Conservation (phyloP, 352 stramenopile species). For the Aphanomyces euteiches region DNA sequence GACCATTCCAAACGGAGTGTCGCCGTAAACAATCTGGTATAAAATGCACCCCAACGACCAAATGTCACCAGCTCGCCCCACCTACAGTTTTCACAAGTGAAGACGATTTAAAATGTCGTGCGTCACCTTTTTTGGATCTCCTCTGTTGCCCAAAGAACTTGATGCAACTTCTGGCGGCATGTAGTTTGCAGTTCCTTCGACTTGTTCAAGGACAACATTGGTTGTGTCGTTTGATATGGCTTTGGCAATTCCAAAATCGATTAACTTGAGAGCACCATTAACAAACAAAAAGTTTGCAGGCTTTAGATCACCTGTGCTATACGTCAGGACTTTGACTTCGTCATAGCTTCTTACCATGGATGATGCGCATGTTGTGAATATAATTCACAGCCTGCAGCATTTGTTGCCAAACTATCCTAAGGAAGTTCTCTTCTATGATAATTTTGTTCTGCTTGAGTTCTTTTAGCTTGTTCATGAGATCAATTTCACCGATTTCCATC, state of each 20-base stretch:
- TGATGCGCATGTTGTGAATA: slow-evolving; percentile 95
- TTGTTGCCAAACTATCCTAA: slow-evolving; percentile 98
- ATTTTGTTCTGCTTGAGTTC: slow-evolving; percentile 54
- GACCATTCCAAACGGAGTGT: slow-evolving; percentile 92
- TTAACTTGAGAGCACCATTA: slow-evolving; percentile 93
- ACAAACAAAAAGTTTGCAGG: slow-evolving; percentile 97
- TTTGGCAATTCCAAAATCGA: slow-evolving; percentile 98
- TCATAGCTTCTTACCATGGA: slow-evolving; percentile 55
- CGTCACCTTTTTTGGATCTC: slow-evolving; percentile 35
- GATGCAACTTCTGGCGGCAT: slow-evolving; percentile 93
- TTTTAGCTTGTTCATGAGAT: slow-evolving; percentile 92
- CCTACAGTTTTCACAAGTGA: slow-evolving; percentile 38
- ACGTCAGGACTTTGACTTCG: neutral
- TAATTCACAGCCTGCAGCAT: slow-evolving; percentile 97
- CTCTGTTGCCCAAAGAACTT: slow-evolving; percentile 62
- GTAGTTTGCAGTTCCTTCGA: slow-evolving; percentile 96
- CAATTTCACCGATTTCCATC: slow-evolving; percentile 97
- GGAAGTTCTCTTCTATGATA: slow-evolving; percentile 94
- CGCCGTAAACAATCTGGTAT: slow-evolving; percentile 96
- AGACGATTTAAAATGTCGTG: neutral
- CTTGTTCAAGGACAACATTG: slow-evolving; percentile 94
- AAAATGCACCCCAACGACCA: slow-evolving; percentile 97
- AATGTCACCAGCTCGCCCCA: slow-evolving; percentile 91
- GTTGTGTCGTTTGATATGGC: slow-evolving; percentile 97
- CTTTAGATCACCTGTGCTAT: slow-evolving; percentile 87